These are phyloP conservation scores for Colletotrichum euphorbiae DNA, from an alignment of 2,329 filamentous ascomycete genomes.

Conservation along the genomic window DNA sequence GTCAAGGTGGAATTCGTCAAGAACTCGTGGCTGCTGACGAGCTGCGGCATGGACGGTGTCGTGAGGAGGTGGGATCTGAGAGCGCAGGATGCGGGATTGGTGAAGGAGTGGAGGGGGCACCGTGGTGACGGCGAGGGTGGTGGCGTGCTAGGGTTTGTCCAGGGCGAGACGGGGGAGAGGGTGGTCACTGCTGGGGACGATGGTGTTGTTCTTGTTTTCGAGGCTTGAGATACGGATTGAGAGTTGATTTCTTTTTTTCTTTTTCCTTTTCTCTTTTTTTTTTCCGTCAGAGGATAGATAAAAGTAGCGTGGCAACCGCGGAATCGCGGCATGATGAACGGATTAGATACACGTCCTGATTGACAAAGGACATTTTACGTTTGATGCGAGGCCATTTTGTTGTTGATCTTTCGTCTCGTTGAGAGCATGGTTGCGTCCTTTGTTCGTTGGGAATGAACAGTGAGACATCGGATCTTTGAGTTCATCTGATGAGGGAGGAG, in stretches of 20 bases:
- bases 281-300: slow-evolving; percentile 25
- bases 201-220: slow-evolving; percentile 75
- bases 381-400: not conserved
- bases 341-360: not conserved
- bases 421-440: not conserved
- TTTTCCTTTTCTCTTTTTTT: not conserved
- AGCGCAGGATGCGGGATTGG: slow-evolving; percentile 74
- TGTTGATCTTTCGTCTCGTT: no score
- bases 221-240: slow-evolving; percentile 54
- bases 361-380: slow-evolving; percentile 8
- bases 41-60: slow-evolving; percentile 91
- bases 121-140: slow-evolving; percentile 86
- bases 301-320: slow-evolving; percentile 9
- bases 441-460: not conserved
- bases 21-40: slow-evolving; percentile 79
- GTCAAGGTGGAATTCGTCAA: slow-evolving; percentile 92
- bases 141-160: slow-evolving; percentile 91
- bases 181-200: slow-evolving; percentile 95
- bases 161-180: slow-evolving; percentile 77
- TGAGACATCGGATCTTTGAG: not conserved
- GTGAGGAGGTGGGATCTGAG: slow-evolving; percentile 87
- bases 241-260: not conserved
- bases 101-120: slow-evolving; percentile 93
- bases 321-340: slow-evolving; percentile 1
- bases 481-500: not conserved